Base-by-base conservation (phyloP, 352 stramenopile species). In the Phytophthora boehmeriae region DNA sequence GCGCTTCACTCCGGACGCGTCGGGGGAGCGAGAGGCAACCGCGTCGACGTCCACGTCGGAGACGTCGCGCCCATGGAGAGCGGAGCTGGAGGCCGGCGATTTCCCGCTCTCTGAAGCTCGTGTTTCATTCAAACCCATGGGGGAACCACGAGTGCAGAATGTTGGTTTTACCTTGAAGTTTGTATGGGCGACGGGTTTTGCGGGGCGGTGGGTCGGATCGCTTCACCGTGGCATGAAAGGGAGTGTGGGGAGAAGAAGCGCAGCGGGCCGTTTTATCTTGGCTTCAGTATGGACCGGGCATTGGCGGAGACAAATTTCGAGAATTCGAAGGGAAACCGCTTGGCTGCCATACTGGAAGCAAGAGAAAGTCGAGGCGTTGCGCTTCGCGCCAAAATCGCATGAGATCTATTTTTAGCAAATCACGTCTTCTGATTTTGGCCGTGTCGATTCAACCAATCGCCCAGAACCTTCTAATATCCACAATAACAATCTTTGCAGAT, bases 41-140 rank as follows among this genome's bases (percentile, higher is more conserved):
- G 23, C 34, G 19, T 45, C 23, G 53, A 19, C 17, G 50, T 34
- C 22, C 30, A 14, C 42, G 34, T 64, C 16, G 30, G 45, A 13
- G 38, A 52, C 48, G 19, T 46, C 25, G 17, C 49, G n/a, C 22
- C 10, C n/a, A 39, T 43, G 25, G 19, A 17, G 25, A 16, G 39
- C n/a, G 36, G 34, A 25, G 39, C 13, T 17, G 23, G 48, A 50
- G 22, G 28, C 36, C 17, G 42, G 20, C 57, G 41, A 38, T 69
- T 69, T 69, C 61, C 53, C 62, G 54, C 62, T 39, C 49, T 64
- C 49, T 44, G 65, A 68, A 67, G 56, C 59, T 63, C 48, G 63
- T 59, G 41, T 66, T 54, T 72, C 66, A 64, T 81, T 75, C 66
- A 78, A 80, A 81, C 75, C 75, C 76, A 85, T 85, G 25, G 1